These are phyloP conservation scores for Celoporthe dispersa DNA, from an alignment of 2,329 filamentous ascomycete species.

Conservation along the genomic window DNA sequence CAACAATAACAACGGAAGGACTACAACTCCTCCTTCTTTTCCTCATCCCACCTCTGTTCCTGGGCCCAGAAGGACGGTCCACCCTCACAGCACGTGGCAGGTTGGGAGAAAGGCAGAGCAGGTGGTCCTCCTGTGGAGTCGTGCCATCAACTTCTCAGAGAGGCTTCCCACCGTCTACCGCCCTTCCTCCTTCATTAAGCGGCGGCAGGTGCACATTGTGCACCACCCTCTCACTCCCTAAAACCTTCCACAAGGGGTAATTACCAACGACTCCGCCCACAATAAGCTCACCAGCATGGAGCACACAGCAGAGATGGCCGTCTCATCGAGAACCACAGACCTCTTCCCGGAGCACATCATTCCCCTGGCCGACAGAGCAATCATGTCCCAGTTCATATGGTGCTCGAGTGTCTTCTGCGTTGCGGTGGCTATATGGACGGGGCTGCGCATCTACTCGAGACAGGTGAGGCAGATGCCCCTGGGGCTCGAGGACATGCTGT, in stretches of 20 bases:
- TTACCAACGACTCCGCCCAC: neutral
- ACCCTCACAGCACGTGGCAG: neutral
- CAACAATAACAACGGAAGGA: neutral
- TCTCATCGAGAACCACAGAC: neutral
- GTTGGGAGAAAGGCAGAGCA: neutral
- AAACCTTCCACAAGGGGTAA: too few relatives aligned
- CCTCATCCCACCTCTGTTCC: neutral
- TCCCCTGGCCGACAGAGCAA: constrained; percentile 13
- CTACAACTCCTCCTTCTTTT: neutral
- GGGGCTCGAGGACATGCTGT: constrained; percentile 19
- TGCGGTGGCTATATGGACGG: constrained; percentile 21
- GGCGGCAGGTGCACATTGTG: neutral
- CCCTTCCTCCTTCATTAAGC: neutral
- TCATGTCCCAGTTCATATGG: constrained; percentile 21
- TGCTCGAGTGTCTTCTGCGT: constrained; percentile 17
- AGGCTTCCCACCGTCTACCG: neutral
- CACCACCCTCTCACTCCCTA: too few relatives aligned
- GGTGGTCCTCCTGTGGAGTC: neutral
- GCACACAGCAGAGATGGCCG: neutral
- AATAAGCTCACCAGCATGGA: neutral
- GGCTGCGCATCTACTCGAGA: constrained; percentile 23
- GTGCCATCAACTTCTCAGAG: neutral
- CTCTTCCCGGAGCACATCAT: constrained; percentile 13
- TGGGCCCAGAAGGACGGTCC: neutral
- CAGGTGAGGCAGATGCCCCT: constrained; percentile 13